phyloP scores from a whole-genome alignment of 2,329 filamentous ascomycete species.

The Clonostachys rhizophaga region DNA sequence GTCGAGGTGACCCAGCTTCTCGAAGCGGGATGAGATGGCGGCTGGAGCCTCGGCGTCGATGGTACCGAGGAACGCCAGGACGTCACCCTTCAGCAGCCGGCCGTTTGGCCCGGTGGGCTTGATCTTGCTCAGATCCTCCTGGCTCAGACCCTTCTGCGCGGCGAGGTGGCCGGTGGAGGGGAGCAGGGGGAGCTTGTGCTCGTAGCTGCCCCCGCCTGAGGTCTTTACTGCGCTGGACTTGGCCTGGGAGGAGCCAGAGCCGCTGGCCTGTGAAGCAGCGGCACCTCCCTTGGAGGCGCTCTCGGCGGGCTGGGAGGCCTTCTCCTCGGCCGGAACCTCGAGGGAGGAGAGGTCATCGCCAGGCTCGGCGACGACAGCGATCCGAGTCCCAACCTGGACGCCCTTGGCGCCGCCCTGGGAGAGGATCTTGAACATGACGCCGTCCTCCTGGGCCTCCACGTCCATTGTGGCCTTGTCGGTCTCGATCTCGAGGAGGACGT shows the following conservation, averaged over 20 bases:
- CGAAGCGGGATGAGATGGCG: conserved; percentile 65
- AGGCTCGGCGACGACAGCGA: conserved; percentile 76
- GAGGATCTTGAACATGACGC: conserved; percentile 79
- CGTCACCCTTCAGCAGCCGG: conserved; percentile 89
- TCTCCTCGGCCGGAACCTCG: conserved; percentile 69
- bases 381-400: conserved; percentile 73
- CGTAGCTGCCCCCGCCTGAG: conserved; percentile 44
- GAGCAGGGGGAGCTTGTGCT: conserved; percentile 68
- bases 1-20: conserved; percentile 78
- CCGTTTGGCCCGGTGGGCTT: conserved; percentile 83
- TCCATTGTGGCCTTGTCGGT: conserved; percentile 96
- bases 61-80: conserved; percentile 81
- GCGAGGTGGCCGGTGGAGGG: conserved; percentile 83
- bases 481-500: conserved; percentile 88
- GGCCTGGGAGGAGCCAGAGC: neutral
- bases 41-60: conserved; percentile 70
- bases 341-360: conserved; percentile 74
- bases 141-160: conserved; percentile 71
- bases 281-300: conserved; percentile 12
- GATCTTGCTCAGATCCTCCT: conserved; percentile 75
- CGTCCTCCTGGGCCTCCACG: conserved; percentile 88
- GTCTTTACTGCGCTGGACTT: conserved; percentile 16
- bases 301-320: conserved; percentile 16
- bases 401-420: conserved; percentile 68
- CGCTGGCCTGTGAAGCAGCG: conserved; percentile 5